Percentiles rank a stretch among this genome's conserved stretches.
These are phyloP conservation scores for Cystobasidium onofrii DNA, from an alignment of 768 basidiomycete genomes.

Conservation along the genomic window DNA sequence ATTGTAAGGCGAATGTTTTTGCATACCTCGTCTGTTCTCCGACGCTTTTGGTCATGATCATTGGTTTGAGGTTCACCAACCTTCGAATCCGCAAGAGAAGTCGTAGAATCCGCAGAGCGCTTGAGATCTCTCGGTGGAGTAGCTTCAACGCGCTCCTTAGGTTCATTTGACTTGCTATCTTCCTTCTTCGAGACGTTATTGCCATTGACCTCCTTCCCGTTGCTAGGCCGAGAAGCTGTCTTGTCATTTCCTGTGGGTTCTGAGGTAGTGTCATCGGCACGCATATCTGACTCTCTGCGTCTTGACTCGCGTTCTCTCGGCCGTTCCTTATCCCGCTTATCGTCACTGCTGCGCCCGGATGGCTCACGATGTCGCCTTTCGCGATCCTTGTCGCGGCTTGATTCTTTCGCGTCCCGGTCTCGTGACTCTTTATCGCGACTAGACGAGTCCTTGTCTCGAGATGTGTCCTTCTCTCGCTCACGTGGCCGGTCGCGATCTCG, in stretches of 20 bases:
- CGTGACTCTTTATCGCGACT: conserved; percentile 16
- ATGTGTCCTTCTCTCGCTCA: conserved; percentile 21
- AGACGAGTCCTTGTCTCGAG: neutral
- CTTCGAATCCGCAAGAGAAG: neutral
- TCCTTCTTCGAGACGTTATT: neutral
- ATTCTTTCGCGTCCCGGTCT: conserved; percentile 28
- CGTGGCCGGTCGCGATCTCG: too few species aligned
- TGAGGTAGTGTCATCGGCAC: neutral
- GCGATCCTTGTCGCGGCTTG: conserved; percentile 29
- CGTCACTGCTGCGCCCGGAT: conserved; percentile 39
- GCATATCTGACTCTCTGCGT: neutral
- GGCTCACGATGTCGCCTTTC: conserved; percentile 10
- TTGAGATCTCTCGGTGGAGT: neutral
- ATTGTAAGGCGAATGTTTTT: too few species aligned
- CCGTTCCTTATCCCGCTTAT: conserved; percentile 43
- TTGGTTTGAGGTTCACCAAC: neutral
- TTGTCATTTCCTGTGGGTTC: neutral
- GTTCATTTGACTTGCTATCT: neutral
- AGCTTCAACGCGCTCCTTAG: neutral
- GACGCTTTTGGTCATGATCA: conserved; percentile 11
- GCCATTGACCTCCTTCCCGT: neutral
- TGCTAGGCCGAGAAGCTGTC: neutral
- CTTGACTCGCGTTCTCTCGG: conserved; percentile 33
- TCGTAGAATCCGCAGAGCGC: neutral
- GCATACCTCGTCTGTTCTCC: conserved; percentile 21